A percentile compares a stretch with the other conserved stretches of the same genome.
phyloP scores from a whole-genome alignment of 2,329 filamentous ascomycete species.

The Penicillium sp. region DNA sequence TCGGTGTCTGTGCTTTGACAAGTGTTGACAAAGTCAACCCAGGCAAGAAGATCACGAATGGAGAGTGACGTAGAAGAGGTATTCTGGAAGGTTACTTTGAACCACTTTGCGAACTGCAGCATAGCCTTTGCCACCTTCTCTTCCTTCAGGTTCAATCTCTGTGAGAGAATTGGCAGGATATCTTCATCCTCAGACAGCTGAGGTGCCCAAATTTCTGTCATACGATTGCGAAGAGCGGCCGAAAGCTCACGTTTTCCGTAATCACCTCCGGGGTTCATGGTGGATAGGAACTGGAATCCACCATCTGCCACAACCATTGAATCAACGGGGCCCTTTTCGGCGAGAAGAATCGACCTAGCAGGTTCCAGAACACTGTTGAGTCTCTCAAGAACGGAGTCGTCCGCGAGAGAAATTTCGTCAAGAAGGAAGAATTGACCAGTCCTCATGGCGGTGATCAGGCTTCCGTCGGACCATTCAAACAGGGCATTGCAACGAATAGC shows the following conservation, averaged over 20 bases:
- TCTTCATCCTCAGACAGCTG: conserved; percentile 81
- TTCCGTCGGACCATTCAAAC: conserved; percentile 96
- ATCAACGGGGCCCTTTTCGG: conserved; percentile 86
- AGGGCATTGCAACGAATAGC: conserved; percentile 72
- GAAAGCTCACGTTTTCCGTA: conserved; percentile 98
- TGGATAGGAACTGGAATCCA: conserved; percentile 93
- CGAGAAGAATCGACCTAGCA: conserved; percentile 77
- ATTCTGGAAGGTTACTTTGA: conserved; percentile 74
- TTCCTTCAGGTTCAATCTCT: conserved; percentile 63
- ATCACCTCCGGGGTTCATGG: conserved; percentile 98
- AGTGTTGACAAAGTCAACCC: conserved; percentile 88
- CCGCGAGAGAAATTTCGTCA: conserved; percentile 95
- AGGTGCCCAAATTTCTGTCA: conserved; percentile 98
- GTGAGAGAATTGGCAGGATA: conserved; percentile 77
- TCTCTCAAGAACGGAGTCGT: conserved; percentile 93
- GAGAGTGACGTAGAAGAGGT: conserved; percentile 77
- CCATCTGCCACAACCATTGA: conserved; percentile 72
- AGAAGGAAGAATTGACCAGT: conserved; percentile 86
- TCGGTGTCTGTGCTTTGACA: conserved; percentile 50
- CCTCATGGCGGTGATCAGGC: conserved; percentile 90
- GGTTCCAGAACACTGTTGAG: conserved; percentile 96
- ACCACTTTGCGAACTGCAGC: conserved; percentile 89
- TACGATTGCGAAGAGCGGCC: conserved; percentile 88
- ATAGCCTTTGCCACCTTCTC: conserved; percentile 65
- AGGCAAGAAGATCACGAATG: conserved; percentile 85